Percentiles rank a stretch among this genome's conserved stretches.
These are phyloP conservation scores for Boletales sp. DNA, from an alignment of 768 basidiomycete genomes.

Conservation along the genomic window DNA sequence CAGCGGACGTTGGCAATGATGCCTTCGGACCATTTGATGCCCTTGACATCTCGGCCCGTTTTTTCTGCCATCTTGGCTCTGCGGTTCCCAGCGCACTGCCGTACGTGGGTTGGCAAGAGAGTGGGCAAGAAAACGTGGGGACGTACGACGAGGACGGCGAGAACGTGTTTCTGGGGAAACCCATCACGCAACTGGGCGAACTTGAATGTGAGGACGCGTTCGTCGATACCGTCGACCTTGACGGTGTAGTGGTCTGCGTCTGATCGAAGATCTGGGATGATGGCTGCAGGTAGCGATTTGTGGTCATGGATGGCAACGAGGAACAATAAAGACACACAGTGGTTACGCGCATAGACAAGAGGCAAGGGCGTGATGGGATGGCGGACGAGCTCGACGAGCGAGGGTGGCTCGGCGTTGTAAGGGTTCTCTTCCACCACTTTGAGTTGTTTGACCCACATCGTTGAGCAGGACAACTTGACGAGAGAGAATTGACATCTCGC, in stretches of 20 bases:
- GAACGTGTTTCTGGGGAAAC: constrained; percentile 30
- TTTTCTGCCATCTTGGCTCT: constrained; percentile 60
- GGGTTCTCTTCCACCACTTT: constrained; percentile 38
- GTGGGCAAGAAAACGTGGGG: too few relatives aligned
- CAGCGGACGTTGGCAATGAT: constrained; percentile 69
- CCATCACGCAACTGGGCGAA: constrained; percentile 12
- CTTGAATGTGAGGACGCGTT: constrained; percentile 13
- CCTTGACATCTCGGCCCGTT: constrained; percentile 45
- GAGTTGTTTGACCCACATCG: constrained; percentile 21
- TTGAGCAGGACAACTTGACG: not conserved
- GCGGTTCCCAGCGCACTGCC: constrained; percentile 61
- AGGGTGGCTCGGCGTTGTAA: constrained; percentile 66
- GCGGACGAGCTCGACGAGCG: constrained; percentile 49
- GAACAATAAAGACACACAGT: constrained; percentile 47
- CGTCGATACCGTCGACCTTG: constrained; percentile 21
- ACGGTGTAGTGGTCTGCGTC: constrained; percentile 21
- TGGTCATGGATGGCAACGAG: too few relatives aligned
- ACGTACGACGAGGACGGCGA: constrained; percentile 54
- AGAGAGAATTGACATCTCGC: too few relatives aligned
- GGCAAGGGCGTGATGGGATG: constrained; percentile 54
- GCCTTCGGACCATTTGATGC: constrained; percentile 63
- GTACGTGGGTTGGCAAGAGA: not conserved
- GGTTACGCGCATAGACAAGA: constrained; percentile 70
- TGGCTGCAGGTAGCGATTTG: constrained; percentile 16
- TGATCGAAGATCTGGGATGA: constrained; percentile 21